Percentiles rank a stretch among this genome's conserved stretches.
Evolutionary conservation across 345 rosid species (phyloP).

Genomic region (Rhodamnia argentea): DNA sequence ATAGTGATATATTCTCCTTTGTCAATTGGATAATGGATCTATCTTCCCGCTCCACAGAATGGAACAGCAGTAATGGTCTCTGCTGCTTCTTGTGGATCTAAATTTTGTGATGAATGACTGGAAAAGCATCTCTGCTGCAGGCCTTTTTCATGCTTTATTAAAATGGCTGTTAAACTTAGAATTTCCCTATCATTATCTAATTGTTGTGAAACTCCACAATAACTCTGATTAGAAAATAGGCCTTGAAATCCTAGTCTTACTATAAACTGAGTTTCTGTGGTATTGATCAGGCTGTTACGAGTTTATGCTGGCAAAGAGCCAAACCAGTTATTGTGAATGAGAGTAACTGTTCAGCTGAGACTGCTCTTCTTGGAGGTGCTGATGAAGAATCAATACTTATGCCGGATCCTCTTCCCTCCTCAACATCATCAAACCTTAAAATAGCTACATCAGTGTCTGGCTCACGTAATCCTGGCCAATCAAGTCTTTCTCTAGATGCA

Average conservation of each 20-base stretch:
- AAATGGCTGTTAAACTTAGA: background rate
- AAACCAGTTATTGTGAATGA: conserved; percentile 81
- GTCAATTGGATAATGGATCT: background rate
- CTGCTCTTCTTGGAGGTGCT: conserved; percentile 86
- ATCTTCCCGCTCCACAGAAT: background rate
- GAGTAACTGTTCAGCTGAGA: conserved; percentile 65
- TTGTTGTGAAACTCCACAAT: background rate
- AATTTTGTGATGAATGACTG: background rate
- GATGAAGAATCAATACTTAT: conserved; percentile 84
- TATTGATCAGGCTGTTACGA: conserved; percentile 70
- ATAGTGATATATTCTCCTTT: background rate
- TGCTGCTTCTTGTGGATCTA: background rate
- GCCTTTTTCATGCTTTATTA: background rate
- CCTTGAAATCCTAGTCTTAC: background rate
- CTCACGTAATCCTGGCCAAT: conserved; percentile 27
- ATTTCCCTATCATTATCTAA: background rate
- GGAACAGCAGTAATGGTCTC: background rate
- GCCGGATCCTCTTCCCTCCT: conserved; percentile 94
- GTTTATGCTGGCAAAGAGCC: conserved; percentile 98
- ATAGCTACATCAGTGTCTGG: conserved; percentile 38
- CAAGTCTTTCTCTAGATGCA: conserved; percentile 26
- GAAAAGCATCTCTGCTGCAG: background rate
- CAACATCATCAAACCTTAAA: conserved; percentile 44
- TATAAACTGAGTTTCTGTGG: conserved; percentile 7
- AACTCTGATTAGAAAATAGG: background rate